Percentiles rank a stretch among this genome's conserved stretches.
phyloP scores from a whole-genome alignment of 768 basidiomycete genomes.

The Wakefieldia striispora region DNA sequence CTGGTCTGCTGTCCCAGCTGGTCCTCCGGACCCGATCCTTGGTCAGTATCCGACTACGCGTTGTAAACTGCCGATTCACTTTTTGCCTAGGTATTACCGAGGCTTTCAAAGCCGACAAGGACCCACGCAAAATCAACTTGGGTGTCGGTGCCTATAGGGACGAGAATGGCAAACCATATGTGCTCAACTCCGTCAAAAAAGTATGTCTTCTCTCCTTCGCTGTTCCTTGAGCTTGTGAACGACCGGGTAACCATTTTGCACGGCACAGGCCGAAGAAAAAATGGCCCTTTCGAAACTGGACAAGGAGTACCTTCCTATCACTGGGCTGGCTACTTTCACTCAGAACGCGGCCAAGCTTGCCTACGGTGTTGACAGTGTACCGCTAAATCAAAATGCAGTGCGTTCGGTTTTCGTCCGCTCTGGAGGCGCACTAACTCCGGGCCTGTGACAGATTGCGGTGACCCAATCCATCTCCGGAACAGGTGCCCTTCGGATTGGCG shows the following conservation, averaged over 20 bases:
- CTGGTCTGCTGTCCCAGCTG: slow-evolving; percentile 82
- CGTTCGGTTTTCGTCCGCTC: slow-evolving; percentile 30
- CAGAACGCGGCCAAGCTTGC: slow-evolving; percentile 86
- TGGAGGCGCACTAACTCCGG: not conserved
- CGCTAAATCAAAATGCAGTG: slow-evolving; percentile 70
- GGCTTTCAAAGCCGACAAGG: slow-evolving; percentile 94
- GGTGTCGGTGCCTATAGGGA: slow-evolving; percentile 98
- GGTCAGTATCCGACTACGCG: slow-evolving; percentile 44
- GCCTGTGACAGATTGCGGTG: slow-evolving; percentile 61
- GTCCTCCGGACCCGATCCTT: slow-evolving; percentile 91
- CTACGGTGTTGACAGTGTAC: slow-evolving; percentile 79
- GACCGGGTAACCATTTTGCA: not conserved
- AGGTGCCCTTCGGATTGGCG: slow-evolving; percentile 94
- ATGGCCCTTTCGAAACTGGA: slow-evolving; percentile 64
- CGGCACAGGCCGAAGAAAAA: slow-evolving; percentile 69
- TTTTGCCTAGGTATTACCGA: slow-evolving; percentile 74
- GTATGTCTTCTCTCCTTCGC: slow-evolving; percentile 35
- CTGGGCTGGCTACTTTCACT: slow-evolving; percentile 84
- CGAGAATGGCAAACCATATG: slow-evolving; percentile 91
- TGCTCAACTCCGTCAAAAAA: slow-evolving; percentile 86
- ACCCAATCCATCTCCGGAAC: slow-evolving; percentile 98
- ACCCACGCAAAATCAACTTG: slow-evolving; percentile 92
- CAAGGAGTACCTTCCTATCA: slow-evolving; percentile 98
- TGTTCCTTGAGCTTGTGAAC: not conserved
- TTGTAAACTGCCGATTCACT: slow-evolving; percentile 5